A percentile compares a stretch with the other conserved stretches of the same genome.
These are phyloP conservation scores for Alternaria consortialis DNA, from an alignment of 2,329 filamentous ascomycete species.

Conservation along the genomic window DNA sequence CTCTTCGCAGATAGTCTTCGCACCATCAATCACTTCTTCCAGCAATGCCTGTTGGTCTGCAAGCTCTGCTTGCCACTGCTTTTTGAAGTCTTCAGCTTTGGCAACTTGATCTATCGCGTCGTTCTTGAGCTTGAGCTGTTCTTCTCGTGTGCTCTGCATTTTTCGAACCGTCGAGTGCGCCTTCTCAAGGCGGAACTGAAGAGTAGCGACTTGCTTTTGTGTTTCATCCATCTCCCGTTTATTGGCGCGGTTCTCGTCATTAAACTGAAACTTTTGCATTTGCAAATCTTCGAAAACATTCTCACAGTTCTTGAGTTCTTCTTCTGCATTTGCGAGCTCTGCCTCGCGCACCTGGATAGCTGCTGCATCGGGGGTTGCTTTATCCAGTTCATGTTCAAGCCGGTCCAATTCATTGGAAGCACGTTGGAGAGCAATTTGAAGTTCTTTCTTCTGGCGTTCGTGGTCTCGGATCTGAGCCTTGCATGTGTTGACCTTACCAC, in stretches of 20 bases:
- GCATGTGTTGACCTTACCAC: conserved; percentile 59
- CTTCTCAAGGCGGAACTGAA: conserved; percentile 36
- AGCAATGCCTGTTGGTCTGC: conserved; percentile 29
- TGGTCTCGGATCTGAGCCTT: conserved; percentile 61
- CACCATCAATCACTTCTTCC: conserved; percentile 36
- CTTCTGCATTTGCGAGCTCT: conserved; percentile 36
- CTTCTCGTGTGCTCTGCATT: conserved; percentile 42
- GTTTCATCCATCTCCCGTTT: conserved; percentile 46
- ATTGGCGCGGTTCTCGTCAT: conserved; percentile 42
- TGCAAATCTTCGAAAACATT: conserved; percentile 62
- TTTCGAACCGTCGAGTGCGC: conserved; percentile 41
- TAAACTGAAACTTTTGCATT: conserved; percentile 55
- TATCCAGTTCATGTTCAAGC: conserved; percentile 71
- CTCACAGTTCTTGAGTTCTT: conserved; percentile 65
- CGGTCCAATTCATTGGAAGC: conserved; percentile 70
- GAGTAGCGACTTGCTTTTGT: conserved; percentile 33
- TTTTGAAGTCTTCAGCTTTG: conserved; percentile 41
- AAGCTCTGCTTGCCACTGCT: conserved; percentile 34
- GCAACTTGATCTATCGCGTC: conserved; percentile 48
- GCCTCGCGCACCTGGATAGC: conserved; percentile 48
- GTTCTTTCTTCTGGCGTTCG: conserved; percentile 54
- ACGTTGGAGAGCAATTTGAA: conserved; percentile 66
- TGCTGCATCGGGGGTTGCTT: conserved; percentile 68
- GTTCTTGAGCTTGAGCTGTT: conserved; percentile 56
- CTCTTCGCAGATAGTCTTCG: conserved; percentile 26